Evolutionary conservation across 2,329 filamentous ascomycete species (phyloP).

Genomic region (Cephalotrichum gorgonifer): DNA sequence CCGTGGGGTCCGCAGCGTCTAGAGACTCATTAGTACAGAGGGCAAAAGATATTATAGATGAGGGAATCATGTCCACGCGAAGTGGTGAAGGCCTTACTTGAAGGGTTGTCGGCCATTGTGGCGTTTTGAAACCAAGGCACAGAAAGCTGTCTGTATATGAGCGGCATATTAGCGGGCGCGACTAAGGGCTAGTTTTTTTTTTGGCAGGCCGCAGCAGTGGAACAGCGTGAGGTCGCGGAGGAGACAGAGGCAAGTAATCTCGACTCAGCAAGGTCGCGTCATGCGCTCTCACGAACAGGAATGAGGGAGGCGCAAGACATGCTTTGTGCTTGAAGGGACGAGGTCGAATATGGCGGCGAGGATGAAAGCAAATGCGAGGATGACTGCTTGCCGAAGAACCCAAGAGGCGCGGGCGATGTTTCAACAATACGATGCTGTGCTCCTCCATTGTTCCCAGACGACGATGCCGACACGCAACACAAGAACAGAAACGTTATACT

Average conservation of each 20-base stretch:
- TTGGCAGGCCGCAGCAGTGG: too few relatives aligned
- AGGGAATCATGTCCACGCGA: not conserved
- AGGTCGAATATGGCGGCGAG: not conserved
- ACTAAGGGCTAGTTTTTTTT: too few relatives aligned
- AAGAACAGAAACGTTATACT: not conserved
- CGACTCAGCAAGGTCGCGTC: not conserved
- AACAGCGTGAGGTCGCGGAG: too few relatives aligned
- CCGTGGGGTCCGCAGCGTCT: not conserved
- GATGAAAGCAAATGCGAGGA: not conserved
- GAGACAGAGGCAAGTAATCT: too few relatives aligned
- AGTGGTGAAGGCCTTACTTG: not conserved
- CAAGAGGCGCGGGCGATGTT: too few relatives aligned
- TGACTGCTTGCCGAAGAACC: not conserved
- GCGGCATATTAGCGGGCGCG: constrained; percentile 24
- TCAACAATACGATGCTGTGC: not conserved
- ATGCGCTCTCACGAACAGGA: not conserved
- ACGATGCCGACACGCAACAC: not conserved
- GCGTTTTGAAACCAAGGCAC: constrained; percentile 2
- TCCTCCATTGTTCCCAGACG: not conserved
- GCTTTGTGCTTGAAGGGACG: not conserved
- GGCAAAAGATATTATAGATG: not conserved
- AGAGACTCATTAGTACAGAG: too few relatives aligned
- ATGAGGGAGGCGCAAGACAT: not conserved
- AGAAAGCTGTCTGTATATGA: constrained; percentile 17
- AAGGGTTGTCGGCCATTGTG: constrained; percentile 4